These are phyloP conservation scores for Spathaspora girioi DNA, from an alignment of 805 yeast genomes.

Conservation along the genomic window DNA sequence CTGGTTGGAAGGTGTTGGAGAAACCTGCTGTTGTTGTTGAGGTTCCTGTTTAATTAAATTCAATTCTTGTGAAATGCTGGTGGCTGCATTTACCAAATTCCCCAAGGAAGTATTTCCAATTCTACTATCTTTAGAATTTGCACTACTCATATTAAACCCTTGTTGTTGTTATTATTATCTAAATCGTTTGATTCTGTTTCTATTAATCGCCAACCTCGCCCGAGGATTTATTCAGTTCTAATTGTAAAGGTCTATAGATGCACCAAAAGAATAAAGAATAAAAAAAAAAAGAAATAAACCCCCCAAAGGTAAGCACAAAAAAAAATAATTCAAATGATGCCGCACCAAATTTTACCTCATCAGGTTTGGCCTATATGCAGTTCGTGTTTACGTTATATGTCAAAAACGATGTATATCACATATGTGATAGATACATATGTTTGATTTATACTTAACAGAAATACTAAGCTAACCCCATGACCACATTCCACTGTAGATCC, in stretches of 20 bases:
- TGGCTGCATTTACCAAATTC: conserved; percentile 39
- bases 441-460: background rate
- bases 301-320: background rate
- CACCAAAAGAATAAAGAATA: background rate
- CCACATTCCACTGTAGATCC: conserved; percentile 33
- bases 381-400: background rate
- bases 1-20: background rate
- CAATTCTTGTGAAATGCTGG: conserved; percentile 18
- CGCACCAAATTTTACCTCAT: background rate
- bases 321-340: background rate
- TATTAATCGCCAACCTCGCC: background rate
- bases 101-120: conserved; percentile 18
- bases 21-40: conserved; percentile 1
- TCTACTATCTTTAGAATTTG: background rate
- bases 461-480: conserved; percentile 17
- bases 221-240: background rate
- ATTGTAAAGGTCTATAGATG: background rate
- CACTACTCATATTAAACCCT: background rate
- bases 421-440: background rate
- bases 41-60: conserved; percentile 21
- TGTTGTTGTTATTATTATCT: too few species aligned
- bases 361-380: background rate
- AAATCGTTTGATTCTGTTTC: background rate
- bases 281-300: background rate
- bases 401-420: background rate